These are phyloP conservation scores for Ophiostoma populinum DNA, from an alignment of 2,329 filamentous ascomycete genomes.

Conservation along the genomic window DNA sequence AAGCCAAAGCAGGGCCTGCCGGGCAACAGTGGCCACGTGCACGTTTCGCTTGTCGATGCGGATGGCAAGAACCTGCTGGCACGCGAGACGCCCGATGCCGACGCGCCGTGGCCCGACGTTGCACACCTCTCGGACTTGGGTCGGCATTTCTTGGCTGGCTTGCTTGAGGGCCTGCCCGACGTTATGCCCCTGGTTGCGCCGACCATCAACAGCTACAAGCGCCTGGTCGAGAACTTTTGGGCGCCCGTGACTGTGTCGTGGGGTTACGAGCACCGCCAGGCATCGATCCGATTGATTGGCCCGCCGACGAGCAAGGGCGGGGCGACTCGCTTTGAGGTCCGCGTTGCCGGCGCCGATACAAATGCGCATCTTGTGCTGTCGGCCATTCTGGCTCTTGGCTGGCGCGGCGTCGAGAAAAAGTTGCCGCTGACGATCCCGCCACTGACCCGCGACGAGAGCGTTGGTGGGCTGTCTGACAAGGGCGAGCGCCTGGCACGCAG, in stretches of 20 bases:
- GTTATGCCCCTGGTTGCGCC: constrained; percentile 92
- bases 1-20: constrained; percentile 84
- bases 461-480: constrained; percentile 53
- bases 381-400: constrained; percentile 73
- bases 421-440: constrained; percentile 68
- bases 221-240: constrained; percentile 98
- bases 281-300: constrained; percentile 75
- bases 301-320: constrained; percentile 72
- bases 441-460: constrained; percentile 67
- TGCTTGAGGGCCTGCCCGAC: constrained; percentile 77
- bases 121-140: constrained; percentile 72
- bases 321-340: constrained; percentile 81
- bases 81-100: constrained; percentile 52
- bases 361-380: constrained; percentile 80
- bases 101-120: constrained; percentile 58
- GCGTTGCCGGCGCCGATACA: constrained; percentile 84
- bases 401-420: constrained; percentile 85
- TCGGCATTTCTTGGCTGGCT: constrained; percentile 78
- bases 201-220: constrained; percentile 95
- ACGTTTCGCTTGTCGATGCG: constrained; percentile 75
- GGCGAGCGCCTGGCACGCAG: constrained; percentile 69
- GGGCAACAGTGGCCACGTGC: constrained; percentile 91
- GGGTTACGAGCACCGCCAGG: constrained; percentile 88
- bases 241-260: constrained; percentile 94
- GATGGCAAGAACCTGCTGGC: constrained; percentile 74